Percentiles rank a stretch among this genome's conserved stretches.
These are phyloP conservation scores for Calonectria hawksworthii DNA, from an alignment of 2,329 filamentous ascomycete genomes.

Conservation along the genomic window DNA sequence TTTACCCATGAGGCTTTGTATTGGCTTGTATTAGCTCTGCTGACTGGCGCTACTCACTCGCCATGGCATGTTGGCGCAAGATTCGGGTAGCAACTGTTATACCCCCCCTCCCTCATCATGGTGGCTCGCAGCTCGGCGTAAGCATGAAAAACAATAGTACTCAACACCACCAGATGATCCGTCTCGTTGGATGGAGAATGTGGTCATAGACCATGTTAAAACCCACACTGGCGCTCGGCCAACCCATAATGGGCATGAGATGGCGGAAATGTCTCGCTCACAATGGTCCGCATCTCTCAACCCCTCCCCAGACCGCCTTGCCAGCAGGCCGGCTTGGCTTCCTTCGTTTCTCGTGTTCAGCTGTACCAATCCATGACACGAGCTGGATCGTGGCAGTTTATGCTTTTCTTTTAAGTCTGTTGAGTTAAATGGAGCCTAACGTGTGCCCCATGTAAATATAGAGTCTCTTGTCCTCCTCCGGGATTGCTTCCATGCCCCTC, in stretches of 20 bases:
- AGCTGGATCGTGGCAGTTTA: background rate
- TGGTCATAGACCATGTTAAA: background rate
- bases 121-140: constrained; percentile 9
- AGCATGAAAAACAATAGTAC: background rate
- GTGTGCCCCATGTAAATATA: constrained; percentile 41
- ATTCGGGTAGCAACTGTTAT: constrained; percentile 4
- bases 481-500: constrained; percentile 23
- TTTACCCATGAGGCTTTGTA: background rate
- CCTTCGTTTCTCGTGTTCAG: constrained; percentile 39
- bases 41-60: background rate
- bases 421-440: constrained; percentile 28
- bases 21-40: background rate
- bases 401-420: constrained; percentile 14
- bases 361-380: constrained; percentile 26
- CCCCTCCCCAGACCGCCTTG: constrained; percentile 14
- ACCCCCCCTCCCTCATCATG: background rate
- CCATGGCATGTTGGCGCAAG: background rate
- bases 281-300: constrained; percentile 16
- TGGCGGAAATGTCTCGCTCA: constrained; percentile 27
- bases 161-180: background rate
- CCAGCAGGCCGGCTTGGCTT: constrained; percentile 27
- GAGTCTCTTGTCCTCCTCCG: constrained; percentile 28
- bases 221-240: constrained; percentile 13
- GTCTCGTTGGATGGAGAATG: background rate
- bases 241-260: background rate